Evolutionary conservation across 179 eudicot species (phyloP).

Genomic region (Heliamphora pulchella): DNA sequence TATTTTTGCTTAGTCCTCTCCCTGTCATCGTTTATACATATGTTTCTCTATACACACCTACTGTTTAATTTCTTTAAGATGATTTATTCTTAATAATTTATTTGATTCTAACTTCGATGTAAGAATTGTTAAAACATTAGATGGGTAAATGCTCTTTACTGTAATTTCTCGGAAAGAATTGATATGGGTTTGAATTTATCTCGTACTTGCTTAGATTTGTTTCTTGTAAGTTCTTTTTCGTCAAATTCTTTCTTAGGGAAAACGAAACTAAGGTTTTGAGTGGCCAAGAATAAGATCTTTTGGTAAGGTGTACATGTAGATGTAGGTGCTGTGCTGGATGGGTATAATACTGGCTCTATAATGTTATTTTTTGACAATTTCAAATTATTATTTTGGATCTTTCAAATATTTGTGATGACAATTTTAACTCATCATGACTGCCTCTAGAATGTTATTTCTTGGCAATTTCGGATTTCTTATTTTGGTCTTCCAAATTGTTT

Average conservation of each 20-base stretch:
- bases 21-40: no score
- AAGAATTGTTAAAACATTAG: not conserved
- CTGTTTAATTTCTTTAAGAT: not conserved
- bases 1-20: no score
- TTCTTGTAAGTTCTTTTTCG: not conserved
- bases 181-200: constrained; percentile 3
- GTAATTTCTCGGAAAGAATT: not conserved
- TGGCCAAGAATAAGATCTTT: not conserved
- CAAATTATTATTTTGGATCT: no score
- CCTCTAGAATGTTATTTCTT: not conserved
- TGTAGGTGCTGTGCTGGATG: not conserved
- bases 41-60: not conserved
- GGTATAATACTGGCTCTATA: not conserved
- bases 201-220: not conserved
- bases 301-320: not conserved
- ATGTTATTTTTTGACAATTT: not conserved
- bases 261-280: not conserved
- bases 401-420: not conserved
- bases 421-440: not conserved
- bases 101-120: not conserved
- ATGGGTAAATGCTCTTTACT: not conserved
- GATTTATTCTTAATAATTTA: not conserved
- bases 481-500: no score
- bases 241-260: not conserved
- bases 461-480: no score